Base-by-base conservation (phyloP, 2,329 filamentous ascomycete species). In the Cordyceps tenuipes region DNA sequence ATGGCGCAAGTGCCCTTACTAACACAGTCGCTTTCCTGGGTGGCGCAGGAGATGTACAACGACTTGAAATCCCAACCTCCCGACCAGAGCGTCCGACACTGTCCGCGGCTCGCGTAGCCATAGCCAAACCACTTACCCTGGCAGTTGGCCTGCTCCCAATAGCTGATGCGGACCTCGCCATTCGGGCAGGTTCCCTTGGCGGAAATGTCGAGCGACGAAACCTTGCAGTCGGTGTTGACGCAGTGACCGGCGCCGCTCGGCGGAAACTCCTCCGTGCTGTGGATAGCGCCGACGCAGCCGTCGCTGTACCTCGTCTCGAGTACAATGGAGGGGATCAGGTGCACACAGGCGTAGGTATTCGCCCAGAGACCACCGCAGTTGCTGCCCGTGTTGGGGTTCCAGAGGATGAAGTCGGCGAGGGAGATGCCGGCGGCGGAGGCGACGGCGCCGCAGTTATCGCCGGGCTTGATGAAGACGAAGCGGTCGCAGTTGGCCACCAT, bases 401-500 rank as follows among this genome's bases (percentile, higher is more conserved):
- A 61, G n/a, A 59, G 53, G 31, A 43, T 19, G 31, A 61, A 61
- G 29, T 58, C 49, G 12, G 19, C 41, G 19, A 46, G 31, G 6
- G 47, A 31, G 17, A 59, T 44, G n/a, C 48, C 48, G 23, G 34
- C 39, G n/a, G 36, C 21, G 19, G 19, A 43, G 23, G 51, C 51
- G 19, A 44, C 34, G 23, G 36, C 39, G 39, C 34, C 36, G 39
- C 51, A 54, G 21, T 29, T 23, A 9, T 54, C 51, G 26, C 51
- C 51, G 6, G 34, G 21, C 23, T 43, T 44, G 39, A 54, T 15
- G n/a, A 19, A 43, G 21, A 39, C 36, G 26, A 43, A 44, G 76
- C 89, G 86, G 79, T 90, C 88, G 82, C 90, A 93, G 62, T 73
- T 75, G 9, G 64, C 64, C 0, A 71, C 69, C 19, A 70, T 68